These are phyloP conservation scores for Serendipita sp. DNA, from an alignment of 768 basidiomycete species.

Conservation along the genomic window DNA sequence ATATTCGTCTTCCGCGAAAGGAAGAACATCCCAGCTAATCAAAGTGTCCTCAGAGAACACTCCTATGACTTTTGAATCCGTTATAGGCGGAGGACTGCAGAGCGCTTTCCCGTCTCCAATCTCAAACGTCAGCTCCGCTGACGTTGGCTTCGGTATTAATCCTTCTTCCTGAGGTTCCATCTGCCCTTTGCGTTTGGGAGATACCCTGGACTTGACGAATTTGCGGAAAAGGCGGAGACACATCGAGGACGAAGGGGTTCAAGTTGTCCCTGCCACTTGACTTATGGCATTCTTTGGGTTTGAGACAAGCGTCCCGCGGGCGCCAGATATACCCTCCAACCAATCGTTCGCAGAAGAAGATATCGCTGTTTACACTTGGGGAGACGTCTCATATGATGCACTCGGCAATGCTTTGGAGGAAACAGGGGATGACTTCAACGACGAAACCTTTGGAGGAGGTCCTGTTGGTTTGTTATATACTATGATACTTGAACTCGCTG, in stretches of 20 bases:
- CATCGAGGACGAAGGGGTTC: not conserved
- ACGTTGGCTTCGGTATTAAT: too few species aligned
- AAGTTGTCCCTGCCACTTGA: too few species aligned
- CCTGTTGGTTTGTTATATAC: conserved; percentile 45
- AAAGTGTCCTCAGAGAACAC: not conserved
- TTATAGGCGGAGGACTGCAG: too few species aligned
- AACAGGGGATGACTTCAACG: conserved; percentile 83
- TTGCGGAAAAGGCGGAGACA: not conserved
- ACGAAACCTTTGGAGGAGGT: conserved; percentile 84
- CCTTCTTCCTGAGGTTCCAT: too few species aligned
- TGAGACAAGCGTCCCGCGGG: conserved; percentile 26
- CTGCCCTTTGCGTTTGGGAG: too few species aligned
- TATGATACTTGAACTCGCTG: not conserved
- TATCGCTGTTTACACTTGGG: conserved; percentile 85
- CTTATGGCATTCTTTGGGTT: conserved; percentile 73
- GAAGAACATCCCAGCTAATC: not conserved
- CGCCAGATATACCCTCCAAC: conserved; percentile 44
- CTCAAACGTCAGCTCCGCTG: too few species aligned
- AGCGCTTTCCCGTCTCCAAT: too few species aligned
- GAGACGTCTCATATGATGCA: conserved; percentile 77
- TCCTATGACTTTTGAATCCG: too few species aligned
- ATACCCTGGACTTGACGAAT: not conserved
- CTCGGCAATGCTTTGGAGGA: conserved; percentile 78
- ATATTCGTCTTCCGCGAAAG: not conserved
- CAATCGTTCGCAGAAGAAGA: conserved; percentile 51